A percentile compares a stretch with the other conserved stretches of the same genome.
These are phyloP conservation scores for Albugo laibachii DNA, from an alignment of 352 stramenopile genomes.

Conservation along the genomic window DNA sequence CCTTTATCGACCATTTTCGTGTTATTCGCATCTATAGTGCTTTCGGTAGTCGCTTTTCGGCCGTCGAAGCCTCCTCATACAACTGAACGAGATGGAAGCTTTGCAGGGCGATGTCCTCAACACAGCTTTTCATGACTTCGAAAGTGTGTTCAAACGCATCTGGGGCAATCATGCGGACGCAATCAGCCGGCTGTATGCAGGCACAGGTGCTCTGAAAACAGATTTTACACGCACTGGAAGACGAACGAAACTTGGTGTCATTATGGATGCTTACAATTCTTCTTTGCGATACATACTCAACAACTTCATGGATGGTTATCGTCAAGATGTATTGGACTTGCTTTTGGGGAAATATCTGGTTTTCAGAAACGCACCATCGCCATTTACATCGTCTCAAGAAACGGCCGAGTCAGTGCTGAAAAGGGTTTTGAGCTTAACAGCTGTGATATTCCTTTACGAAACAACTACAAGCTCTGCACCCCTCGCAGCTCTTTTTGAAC, in stretches of 20 bases:
- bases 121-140: conserved; percentile 41
- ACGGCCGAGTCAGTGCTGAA: conserved; percentile 13
- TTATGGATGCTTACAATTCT: conserved; percentile 91
- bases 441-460: conserved; percentile 7
- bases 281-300: conserved; percentile 89
- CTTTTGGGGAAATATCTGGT: conserved; percentile 46
- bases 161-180: conserved; percentile 94
- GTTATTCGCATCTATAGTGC: background rate
- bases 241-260: conserved; percentile 78
- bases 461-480: conserved; percentile 20
- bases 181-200: conserved; percentile 86
- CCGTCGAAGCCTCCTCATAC: conserved; percentile 64
- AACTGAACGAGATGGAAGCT: conserved; percentile 51
- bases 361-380: conserved; percentile 27
- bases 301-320: conserved; percentile 89
- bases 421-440: background rate
- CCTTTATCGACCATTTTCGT: background rate
- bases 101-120: conserved; percentile 51
- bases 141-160: conserved; percentile 68
- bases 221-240: conserved; percentile 92
- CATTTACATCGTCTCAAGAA: conserved; percentile 15
- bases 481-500: conserved; percentile 24
- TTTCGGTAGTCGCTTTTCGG: conserved; percentile 85
- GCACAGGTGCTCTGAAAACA: conserved; percentile 88
- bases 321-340: conserved; percentile 88